Base-by-base conservation (phyloP, 345 rosid species). In the Zanthoxylum bungeanum region DNA sequence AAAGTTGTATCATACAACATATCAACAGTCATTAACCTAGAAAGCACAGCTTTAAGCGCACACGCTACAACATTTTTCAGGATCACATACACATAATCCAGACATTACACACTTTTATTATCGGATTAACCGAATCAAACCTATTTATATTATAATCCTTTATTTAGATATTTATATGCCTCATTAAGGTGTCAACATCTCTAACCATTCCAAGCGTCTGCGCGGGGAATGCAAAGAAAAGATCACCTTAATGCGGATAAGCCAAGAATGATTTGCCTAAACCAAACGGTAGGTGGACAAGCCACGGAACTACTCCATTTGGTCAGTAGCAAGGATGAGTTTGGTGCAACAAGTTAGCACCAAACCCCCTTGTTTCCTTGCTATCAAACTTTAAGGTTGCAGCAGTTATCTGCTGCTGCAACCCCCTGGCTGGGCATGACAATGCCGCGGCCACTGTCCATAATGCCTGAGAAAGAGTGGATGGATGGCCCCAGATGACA, bases 221-320 rank as follows among this genome's bases (percentile, higher is more conserved):
- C 36, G 60, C 50, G 28, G 53, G 46, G 64, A 71, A 71, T 64
- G 78, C n/a, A n/a, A n/a, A n/a, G 68, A 36, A 69, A 62, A 58
- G 80, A 73, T 47, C 57, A 22, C 84, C 75, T 63, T 53, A 71
- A 80, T 65, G 77, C 71, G 9, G 19, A 30, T 73, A 85, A 87
- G 91, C 91, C 91, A 95, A 95, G 97, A 91, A 95, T 91, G 99
- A 92, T 56, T 92, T 92, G 99, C 99, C 99, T 84, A n/a, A n/a
- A n/a, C n/a, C n/a, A 74, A 88, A 81, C 68, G 69, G 81, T 11
- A 19, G 64, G 63, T 8, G 78, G 76, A 55, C 77, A 16, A 75
- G 59, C 81, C 76, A 60, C 58, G 28, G 61, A 61, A 34, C 68
- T 73, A 39, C 60, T 72, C 79, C 73, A 78, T 76, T 68, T 71